Percentiles rank a stretch among this genome's conserved stretches.
phyloP scores from a whole-genome alignment of 305 asterid genomes.

The Rubia balearica region DNA sequence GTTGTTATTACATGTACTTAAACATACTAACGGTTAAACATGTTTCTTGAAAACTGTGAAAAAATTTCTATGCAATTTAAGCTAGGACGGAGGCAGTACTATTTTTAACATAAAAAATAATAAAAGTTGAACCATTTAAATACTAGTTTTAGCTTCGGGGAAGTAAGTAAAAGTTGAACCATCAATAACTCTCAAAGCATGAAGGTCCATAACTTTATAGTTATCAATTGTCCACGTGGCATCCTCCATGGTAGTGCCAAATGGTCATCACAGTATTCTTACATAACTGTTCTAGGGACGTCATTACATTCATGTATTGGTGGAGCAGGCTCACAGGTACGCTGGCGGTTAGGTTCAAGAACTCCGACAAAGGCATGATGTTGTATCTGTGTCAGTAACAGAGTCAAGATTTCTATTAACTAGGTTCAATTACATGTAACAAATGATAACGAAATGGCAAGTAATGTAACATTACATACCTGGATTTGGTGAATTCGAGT shows the following conservation, averaged over 20 bases:
- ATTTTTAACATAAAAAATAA: too few species aligned
- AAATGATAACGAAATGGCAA: too few species aligned
- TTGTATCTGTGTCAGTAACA: conserved; percentile 19
- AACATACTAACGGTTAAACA: too few species aligned
- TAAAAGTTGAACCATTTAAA: too few species aligned
- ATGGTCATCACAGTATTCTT: conserved; percentile 82
- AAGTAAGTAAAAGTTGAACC: conserved; percentile 73
- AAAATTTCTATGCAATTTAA: too few species aligned
- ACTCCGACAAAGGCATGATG: conserved; percentile 33
- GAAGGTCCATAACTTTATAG: conserved; percentile 49
- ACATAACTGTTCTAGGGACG: conserved; percentile 73
- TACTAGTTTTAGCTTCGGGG: conserved; percentile 86
- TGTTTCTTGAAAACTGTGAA: too few species aligned
- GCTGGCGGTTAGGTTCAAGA: conserved; percentile 68
- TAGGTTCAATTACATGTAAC: too few species aligned
- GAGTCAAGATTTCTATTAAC: too few species aligned
- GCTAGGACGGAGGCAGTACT: too few species aligned
- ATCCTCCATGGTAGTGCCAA: conserved; percentile 93
- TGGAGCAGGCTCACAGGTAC: conserved; percentile 65
- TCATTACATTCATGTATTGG: conserved; percentile 42
- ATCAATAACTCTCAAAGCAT: conserved; percentile 57
- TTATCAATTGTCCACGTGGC: conserved; percentile 54
- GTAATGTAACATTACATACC: background rate
- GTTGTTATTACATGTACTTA: too few species aligned
- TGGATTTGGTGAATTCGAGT: conserved; percentile 51